Evolutionary conservation across 2,329 filamentous ascomycete species (phyloP).

Genomic region (Paramyrothecium sp.): DNA sequence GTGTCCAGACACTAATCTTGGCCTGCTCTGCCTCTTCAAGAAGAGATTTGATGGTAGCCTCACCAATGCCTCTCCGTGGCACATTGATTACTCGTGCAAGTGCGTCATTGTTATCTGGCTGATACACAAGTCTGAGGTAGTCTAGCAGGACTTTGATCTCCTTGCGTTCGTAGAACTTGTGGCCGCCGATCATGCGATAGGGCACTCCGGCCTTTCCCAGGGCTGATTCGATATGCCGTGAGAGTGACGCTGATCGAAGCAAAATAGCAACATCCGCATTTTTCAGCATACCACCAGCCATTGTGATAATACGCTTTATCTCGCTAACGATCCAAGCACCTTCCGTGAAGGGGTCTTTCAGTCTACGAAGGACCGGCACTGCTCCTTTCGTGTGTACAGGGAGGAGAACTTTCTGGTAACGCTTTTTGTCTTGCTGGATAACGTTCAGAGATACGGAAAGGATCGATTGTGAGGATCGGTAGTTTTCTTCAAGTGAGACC

Average conservation of each 20-base stretch:
- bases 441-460: conserved; percentile 76
- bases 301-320: conserved; percentile 65
- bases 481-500: conserved; percentile 89
- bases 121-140: conserved; percentile 81
- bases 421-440: conserved; percentile 82
- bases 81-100: conserved; percentile 81
- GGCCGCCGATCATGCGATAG: conserved; percentile 89
- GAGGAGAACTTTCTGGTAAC: conserved; percentile 77
- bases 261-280: conserved; percentile 82
- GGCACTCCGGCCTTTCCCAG: conserved; percentile 78
- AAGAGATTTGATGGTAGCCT: conserved; percentile 71
- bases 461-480: conserved; percentile 86
- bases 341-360: conserved; percentile 70
- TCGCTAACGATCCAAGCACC: conserved; percentile 88
- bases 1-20: conserved; percentile 70
- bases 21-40: conserved; percentile 73
- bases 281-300: conserved; percentile 72
- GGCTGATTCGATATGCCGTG: conserved; percentile 80
- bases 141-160: conserved; percentile 88
- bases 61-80: conserved; percentile 78
- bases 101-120: conserved; percentile 85
- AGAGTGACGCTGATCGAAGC: conserved; percentile 79
- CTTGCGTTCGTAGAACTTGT: conserved; percentile 85
- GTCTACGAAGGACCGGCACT: conserved; percentile 73
- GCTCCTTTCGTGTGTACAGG: conserved; percentile 80